These are phyloP conservation scores for Syncephalastrum racemosum DNA, from an alignment of 371 early-diverging fungal genomes.

Conservation along the genomic window DNA sequence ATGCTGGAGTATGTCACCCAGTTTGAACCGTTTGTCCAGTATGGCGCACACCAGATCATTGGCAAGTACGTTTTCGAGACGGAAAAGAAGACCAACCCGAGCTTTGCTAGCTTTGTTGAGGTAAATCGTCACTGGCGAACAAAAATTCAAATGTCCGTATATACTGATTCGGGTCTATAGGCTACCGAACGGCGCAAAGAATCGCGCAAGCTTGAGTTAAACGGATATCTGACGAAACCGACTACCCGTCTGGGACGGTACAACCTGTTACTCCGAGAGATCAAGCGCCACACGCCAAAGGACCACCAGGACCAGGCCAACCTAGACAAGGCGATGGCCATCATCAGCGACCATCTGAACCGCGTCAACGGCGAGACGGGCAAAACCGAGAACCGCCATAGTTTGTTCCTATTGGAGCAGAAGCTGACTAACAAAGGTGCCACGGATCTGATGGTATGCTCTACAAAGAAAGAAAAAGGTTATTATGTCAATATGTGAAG, in stretches of 20 bases:
- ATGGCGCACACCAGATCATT: slow-evolving; percentile 87
- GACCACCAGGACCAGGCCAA: slow-evolving; percentile 75
- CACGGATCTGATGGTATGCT: slow-evolving; percentile 27
- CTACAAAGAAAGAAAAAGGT: no score
- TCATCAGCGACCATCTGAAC: slow-evolving; percentile 67
- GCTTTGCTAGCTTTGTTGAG: slow-evolving; percentile 74
- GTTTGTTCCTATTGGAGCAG: slow-evolving; percentile 12
- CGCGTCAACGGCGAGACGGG: slow-evolving; percentile 87
- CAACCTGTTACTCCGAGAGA: slow-evolving; percentile 79
- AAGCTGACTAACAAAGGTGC: slow-evolving; percentile 7
- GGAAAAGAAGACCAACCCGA: slow-evolving; percentile 68
- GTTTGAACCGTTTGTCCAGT: slow-evolving; percentile 83
- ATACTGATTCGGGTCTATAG: slow-evolving; percentile 20
- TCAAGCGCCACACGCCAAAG: slow-evolving; percentile 82
- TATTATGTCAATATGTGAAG: no score
- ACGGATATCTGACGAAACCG: slow-evolving; percentile 82
- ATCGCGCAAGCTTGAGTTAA: slow-evolving; percentile 78
- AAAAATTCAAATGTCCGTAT: neutral
- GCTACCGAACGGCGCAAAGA: slow-evolving; percentile 74
- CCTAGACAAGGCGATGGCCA: slow-evolving; percentile 59
- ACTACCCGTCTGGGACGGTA: slow-evolving; percentile 90
- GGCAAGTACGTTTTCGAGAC: slow-evolving; percentile 81
- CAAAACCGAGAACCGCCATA: slow-evolving; percentile 71
- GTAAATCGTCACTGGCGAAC: slow-evolving; percentile 29
- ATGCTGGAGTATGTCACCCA: slow-evolving; percentile 70